A percentile compares a stretch with the other conserved stretches of the same genome.
Evolutionary conservation across 345 rosid genomes (phyloP).

Genomic region (Litchi chinensis): DNA sequence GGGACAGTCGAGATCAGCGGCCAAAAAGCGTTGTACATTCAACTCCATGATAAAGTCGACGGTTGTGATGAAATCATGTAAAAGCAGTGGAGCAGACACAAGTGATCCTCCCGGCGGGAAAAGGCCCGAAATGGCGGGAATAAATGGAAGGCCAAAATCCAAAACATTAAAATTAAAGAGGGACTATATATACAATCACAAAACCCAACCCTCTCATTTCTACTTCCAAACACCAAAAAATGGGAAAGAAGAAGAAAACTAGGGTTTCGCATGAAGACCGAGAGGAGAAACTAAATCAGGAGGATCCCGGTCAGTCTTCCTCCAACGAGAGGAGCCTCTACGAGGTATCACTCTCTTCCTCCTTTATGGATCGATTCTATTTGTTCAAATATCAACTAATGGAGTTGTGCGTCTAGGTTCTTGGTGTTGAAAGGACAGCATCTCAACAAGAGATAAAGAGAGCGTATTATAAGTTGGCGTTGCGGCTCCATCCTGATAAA

Average conservation of each 20-base stretch:
- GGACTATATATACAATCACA: neutral
- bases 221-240: conserved; percentile 12
- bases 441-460: conserved; percentile 84
- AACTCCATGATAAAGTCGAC: too few species aligned
- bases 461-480: conserved; percentile 84
- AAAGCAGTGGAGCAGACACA: neutral
- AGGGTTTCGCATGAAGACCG: conserved; percentile 50
- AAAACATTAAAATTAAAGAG: neutral
- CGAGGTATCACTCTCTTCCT: conserved; percentile 38
- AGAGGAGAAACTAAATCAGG: conserved; percentile 35
- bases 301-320: conserved; percentile 26
- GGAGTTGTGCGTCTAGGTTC: conserved; percentile 50
- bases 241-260: conserved; percentile 63
- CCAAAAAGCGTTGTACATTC: neutral
- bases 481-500: conserved; percentile 91
- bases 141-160: conserved; percentile 10
- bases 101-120: conserved; percentile 27
- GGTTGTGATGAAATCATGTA: neutral
- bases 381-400: neutral
- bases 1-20: neutral
- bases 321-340: conserved; percentile 48
- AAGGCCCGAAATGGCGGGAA: conserved; percentile 35
- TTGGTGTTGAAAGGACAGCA: conserved; percentile 73
- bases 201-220: too few species aligned
- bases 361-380: too few species aligned